phyloP scores from a whole-genome alignment of 306 rosid genomes.

The Comarum palustre region DNA sequence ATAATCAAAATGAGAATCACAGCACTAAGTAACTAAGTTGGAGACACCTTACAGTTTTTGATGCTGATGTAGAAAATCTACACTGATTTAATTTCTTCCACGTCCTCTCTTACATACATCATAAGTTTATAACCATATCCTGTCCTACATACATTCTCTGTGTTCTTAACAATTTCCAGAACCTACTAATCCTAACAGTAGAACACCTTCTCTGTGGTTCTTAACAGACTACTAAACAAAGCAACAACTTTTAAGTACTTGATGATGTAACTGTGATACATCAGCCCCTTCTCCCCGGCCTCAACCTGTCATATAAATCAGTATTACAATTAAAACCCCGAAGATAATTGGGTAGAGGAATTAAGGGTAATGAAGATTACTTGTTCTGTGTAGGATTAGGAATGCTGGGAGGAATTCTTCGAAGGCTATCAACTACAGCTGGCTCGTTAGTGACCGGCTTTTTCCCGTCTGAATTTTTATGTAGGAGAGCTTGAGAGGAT shows the following conservation, averaged over 20 bases:
- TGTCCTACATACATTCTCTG: neutral
- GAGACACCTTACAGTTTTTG: too few species aligned
- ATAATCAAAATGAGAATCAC: too few species aligned
- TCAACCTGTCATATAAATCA: constrained; percentile 42
- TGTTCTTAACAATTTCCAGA: neutral
- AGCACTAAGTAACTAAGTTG: too few species aligned
- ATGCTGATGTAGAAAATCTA: neutral
- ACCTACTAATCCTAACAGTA: neutral
- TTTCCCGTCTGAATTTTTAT: constrained; percentile 14
- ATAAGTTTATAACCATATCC: neutral
- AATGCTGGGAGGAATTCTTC: constrained; percentile 64
- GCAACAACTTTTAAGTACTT: neutral
- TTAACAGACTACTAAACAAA: neutral
- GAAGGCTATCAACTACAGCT: constrained; percentile 44
- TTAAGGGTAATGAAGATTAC: constrained; percentile 31
- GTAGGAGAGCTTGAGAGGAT: constrained; percentile 26
- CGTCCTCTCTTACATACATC: neutral
- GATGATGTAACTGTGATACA: constrained; percentile 21
- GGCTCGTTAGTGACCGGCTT: constrained; percentile 28
- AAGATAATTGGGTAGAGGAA: constrained; percentile 3
- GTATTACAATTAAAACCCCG: constrained; percentile 18
- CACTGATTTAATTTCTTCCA: neutral
- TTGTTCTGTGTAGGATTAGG: constrained; percentile 87
- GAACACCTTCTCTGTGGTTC: neutral
- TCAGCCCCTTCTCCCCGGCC: constrained; percentile 42